These are phyloP conservation scores for Beauveria brongniartii DNA, from an alignment of 2,329 filamentous ascomycete genomes.

Conservation along the genomic window DNA sequence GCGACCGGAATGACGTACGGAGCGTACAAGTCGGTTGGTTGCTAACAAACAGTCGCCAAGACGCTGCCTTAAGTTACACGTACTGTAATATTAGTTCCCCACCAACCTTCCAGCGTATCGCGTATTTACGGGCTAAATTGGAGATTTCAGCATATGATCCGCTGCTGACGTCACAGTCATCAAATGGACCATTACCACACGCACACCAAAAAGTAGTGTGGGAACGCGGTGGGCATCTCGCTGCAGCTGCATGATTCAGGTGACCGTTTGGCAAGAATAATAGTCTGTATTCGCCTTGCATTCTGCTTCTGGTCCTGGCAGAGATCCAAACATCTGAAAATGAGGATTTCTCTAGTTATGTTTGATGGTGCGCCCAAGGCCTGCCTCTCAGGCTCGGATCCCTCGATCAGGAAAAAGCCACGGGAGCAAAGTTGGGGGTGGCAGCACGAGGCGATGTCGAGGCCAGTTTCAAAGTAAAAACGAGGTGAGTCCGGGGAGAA, in stretches of 20 bases:
- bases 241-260: neutral
- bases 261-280: neutral
- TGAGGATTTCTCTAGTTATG: neutral
- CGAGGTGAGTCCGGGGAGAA: neutral
- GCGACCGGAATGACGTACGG: neutral
- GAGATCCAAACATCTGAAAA: too few relatives aligned
- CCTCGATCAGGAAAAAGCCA: neutral
- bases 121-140: neutral
- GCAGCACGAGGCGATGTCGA: neutral
- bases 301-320: neutral
- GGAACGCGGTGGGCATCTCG: neutral
- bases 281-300: neutral
- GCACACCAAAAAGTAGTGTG: neutral
- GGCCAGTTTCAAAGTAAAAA: neutral
- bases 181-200: neutral
- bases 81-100: neutral
- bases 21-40: neutral
- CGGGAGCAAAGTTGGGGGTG: neutral
- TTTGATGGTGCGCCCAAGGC: too few relatives aligned
- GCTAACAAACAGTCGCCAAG: neutral
- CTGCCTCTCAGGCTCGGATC: neutral
- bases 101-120: neutral
- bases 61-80: neutral
- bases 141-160: neutral
- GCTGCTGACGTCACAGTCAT: conserved; percentile 8